Conservation (phyloP, 305 asterid species). For the Rubia balearica region DNA sequence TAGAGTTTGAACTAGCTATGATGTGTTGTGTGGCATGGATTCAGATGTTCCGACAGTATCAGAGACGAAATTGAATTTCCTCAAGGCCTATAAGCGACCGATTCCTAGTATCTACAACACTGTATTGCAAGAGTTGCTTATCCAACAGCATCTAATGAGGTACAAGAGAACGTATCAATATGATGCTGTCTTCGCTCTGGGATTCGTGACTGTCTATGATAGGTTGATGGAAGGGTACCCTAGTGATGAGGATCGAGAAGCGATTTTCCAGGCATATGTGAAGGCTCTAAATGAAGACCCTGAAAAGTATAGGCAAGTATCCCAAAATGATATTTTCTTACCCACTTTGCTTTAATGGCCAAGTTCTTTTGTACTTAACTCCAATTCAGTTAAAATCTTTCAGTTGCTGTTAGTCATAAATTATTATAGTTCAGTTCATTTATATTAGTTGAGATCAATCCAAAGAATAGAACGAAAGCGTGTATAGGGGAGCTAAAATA, state of each 20-base stretch:
- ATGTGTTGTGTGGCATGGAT: constrained; percentile 13
- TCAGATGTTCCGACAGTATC: constrained; percentile 85
- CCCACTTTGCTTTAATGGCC: background rate
- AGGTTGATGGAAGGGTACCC: constrained; percentile 97
- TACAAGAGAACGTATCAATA: constrained; percentile 80
- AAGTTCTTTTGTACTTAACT: background rate
- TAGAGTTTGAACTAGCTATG: background rate
- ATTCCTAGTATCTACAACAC: constrained; percentile 87
- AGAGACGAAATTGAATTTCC: constrained; percentile 73
- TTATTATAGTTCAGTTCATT: background rate
- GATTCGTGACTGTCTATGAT: constrained; percentile 89
- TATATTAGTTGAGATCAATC: background rate
- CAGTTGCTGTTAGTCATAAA: background rate
- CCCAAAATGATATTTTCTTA: background rate
- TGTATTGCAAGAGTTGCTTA: constrained; percentile 85
- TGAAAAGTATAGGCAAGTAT: constrained; percentile 67
- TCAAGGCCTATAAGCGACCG: constrained; percentile 83
- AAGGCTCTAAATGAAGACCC: constrained; percentile 84
- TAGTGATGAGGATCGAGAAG: constrained; percentile 66
- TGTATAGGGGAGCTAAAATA: background rate
- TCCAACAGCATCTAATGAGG: constrained; percentile 82
- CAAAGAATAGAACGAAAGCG: background rate
- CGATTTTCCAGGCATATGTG: constrained; percentile 81
- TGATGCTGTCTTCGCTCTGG: constrained; percentile 91
- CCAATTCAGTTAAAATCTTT: background rate